These are phyloP conservation scores for Phytopythium helicoides DNA, from an alignment of 352 stramenopile species.

Conservation along the genomic window DNA sequence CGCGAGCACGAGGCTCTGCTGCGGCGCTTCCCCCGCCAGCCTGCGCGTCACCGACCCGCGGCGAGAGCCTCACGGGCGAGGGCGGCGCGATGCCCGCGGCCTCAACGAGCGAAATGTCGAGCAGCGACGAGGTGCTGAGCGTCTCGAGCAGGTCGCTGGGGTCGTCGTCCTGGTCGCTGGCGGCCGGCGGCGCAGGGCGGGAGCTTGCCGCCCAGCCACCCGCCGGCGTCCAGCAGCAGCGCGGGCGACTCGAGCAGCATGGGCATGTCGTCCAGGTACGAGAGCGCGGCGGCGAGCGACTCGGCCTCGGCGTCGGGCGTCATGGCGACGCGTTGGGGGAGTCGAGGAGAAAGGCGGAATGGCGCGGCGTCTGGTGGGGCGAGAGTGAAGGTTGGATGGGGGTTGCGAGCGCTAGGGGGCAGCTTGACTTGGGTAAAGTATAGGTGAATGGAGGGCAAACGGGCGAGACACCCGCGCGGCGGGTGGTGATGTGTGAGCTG, in stretches of 20 bases:
- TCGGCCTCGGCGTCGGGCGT: slow-evolving; percentile 24
- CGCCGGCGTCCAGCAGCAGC: slow-evolving; percentile 1
- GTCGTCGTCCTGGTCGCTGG: slow-evolving; percentile 5
- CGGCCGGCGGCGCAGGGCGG: not conserved
- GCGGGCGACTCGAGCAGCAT: slow-evolving; percentile 12
- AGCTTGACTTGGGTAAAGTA: too few species aligned
- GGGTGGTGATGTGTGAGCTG: too few species aligned
- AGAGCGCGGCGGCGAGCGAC: slow-evolving; percentile 16
- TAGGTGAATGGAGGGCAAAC: too few species aligned
- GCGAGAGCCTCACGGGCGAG: not conserved
- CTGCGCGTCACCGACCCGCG: not conserved
- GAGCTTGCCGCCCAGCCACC: slow-evolving; percentile 5
- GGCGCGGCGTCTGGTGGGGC: too few species aligned
- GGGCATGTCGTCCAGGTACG: slow-evolving; percentile 31
- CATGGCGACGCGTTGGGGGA: not conserved
- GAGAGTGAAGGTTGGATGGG: too few species aligned
- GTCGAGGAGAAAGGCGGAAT: too few species aligned
- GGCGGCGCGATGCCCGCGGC: not conserved
- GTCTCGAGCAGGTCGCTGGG: slow-evolving; percentile 21
- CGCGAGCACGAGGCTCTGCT: not conserved
- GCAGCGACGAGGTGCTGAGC: slow-evolving; percentile 7
- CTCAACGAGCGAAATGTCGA: slow-evolving; percentile 1
- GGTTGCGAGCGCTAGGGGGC: too few species aligned
- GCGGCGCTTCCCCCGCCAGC: slow-evolving; percentile 3
- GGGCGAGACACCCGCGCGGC: too few species aligned